Conservation (phyloP, 2,329 filamentous ascomycete genomes). For the Aspergillus quadrilineatus region DNA sequence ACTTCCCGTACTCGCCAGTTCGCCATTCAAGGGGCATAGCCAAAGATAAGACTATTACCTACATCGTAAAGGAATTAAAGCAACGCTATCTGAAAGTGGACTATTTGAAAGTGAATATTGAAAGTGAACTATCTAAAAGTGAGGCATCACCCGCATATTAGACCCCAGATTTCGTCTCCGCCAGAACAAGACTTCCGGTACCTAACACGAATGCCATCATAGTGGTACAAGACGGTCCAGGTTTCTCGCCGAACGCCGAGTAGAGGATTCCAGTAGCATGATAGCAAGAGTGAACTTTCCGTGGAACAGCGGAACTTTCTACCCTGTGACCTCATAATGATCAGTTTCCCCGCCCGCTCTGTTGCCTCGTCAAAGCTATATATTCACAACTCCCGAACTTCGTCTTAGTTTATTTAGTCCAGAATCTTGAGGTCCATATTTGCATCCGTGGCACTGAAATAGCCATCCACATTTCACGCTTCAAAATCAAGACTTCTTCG, state of each 20-base stretch:
- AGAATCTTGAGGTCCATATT: background rate
- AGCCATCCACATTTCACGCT: background rate
- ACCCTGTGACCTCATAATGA: slow-evolving; percentile 27
- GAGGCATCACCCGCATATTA: background rate
- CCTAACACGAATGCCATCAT: background rate
- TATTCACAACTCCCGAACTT: background rate
- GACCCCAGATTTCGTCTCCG: background rate
- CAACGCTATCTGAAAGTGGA: no score
- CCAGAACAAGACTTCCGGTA: background rate
- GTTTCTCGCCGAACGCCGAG: background rate
- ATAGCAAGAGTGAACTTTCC: background rate
- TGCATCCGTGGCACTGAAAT: background rate
- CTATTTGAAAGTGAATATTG: no score
- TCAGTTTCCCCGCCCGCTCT: slow-evolving; percentile 13
- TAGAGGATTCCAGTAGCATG: background rate
- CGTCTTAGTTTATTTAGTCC: background rate
- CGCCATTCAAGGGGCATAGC: no score
- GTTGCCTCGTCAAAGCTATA: slow-evolving; percentile 15
- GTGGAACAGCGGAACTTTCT: background rate
- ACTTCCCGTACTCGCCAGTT: no score
- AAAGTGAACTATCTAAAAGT: no score
- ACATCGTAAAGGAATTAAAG: no score
- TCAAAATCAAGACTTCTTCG: background rate
- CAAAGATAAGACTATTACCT: no score
- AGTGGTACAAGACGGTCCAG: background rate